Conservation (phyloP, 2,329 filamentous ascomycete genomes). For the Blumeria hordei region DNA sequence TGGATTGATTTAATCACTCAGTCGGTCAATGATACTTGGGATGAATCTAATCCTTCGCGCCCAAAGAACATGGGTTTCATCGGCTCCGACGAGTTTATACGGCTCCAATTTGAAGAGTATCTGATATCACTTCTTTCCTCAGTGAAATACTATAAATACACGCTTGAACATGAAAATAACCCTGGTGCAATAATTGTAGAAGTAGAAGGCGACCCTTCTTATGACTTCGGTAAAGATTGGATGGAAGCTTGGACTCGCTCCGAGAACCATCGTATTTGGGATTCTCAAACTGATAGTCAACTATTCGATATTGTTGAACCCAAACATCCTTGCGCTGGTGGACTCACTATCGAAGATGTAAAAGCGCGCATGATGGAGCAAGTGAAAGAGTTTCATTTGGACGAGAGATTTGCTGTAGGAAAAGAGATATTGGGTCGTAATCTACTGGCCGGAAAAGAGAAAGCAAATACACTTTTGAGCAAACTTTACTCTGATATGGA, state of each 20-base stretch:
- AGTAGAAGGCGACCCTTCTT: slow-evolving; percentile 59
- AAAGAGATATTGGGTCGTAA: slow-evolving; percentile 73
- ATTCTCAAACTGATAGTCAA: slow-evolving; percentile 55
- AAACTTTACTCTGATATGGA: slow-evolving; percentile 84
- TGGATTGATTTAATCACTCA: slow-evolving; percentile 96
- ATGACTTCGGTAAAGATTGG: slow-evolving; percentile 67
- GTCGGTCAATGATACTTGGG: slow-evolving; percentile 89
- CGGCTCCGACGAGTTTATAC: slow-evolving; percentile 91
- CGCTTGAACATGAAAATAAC: slow-evolving; percentile 27
- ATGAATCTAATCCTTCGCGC: slow-evolving; percentile 63
- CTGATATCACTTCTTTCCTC: slow-evolving; percentile 68
- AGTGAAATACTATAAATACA: slow-evolving; percentile 66
- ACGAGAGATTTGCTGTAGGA: slow-evolving; percentile 67
- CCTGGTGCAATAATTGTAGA: slow-evolving; percentile 36
- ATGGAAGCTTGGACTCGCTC: slow-evolving; percentile 71
- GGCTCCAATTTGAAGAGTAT: slow-evolving; percentile 93
- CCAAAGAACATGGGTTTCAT: slow-evolving; percentile 92
- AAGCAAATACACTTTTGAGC: slow-evolving; percentile 68
- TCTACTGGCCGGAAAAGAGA: slow-evolving; percentile 66
- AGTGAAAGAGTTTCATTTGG: slow-evolving; percentile 78
- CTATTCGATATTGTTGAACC: slow-evolving; percentile 90
- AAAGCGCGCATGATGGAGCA: slow-evolving; percentile 76
- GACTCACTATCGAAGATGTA: slow-evolving; percentile 80
- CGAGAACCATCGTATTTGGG: slow-evolving; percentile 80
- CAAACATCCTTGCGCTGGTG: slow-evolving; percentile 77